Base-by-base conservation (phyloP, 2,329 filamentous ascomycete genomes). In the Aspergillus bombycis region DNA sequence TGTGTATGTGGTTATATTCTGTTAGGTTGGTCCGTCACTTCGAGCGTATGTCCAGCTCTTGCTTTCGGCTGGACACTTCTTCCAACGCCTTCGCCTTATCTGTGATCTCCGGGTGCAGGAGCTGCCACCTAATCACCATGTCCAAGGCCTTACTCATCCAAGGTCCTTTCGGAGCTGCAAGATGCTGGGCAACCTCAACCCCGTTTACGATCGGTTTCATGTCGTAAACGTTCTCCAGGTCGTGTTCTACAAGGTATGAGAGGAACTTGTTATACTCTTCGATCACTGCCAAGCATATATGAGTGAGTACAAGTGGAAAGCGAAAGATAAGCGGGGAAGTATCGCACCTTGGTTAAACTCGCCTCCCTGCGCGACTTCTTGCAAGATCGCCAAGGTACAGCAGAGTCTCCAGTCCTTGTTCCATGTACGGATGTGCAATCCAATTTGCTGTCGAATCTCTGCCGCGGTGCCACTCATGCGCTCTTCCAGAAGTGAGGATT, bases 61-160 rank as follows among this genome's bases (percentile, higher is more conserved):
- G 75, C 64, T 79, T 83, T 65, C 79, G 82, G 60, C 71, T 75
- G 54, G 78, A 76, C 28, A 92, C 84, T 71, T 89, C 86, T 54
- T 88, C 84, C 59, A 93, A 79, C 1, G 85, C 89, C 3, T 81
- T 85, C 8, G 76, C 71, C 34, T 83, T 79, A 65, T 94, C 89
- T 4, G 84, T 86, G 62, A 81, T 82, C 4, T 83, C 83, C 0
- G 93, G 92, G 73, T 98, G 88, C 43, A 92, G 86, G 58, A 98
- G 84, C 78, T 98, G 95, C 93, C 94, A 98, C 65, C 89, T 88
- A 77, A 96, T 86, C 65, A 92, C 91, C 4, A 93, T 82, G 36
- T 96, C 90, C 54, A 97, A 80, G 4, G 93, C 93, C 53, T 85
- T 84, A 60, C 88, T 88, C 85, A 96, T 91, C 94, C 94, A 98